Evolutionary conservation across 2,329 filamentous ascomycete species (phyloP), one percentile per base, ranked within the genome.

Genomic region (Trichoderma gracile): DNA sequence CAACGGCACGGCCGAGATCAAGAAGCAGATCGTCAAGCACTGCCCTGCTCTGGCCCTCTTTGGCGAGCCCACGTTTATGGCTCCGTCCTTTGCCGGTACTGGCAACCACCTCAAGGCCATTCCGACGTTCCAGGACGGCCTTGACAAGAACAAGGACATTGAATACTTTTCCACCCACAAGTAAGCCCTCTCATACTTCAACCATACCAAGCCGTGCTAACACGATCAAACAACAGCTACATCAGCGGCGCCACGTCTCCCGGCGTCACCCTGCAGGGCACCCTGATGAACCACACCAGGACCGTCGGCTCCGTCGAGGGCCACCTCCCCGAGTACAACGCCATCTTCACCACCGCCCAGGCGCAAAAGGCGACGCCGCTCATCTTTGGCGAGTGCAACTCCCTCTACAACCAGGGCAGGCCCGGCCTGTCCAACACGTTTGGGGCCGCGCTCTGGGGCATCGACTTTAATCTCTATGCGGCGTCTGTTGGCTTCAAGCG

Each of bases 341-440:
- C 73, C 27, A 78, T 87, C 33, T 73, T 75, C 3, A 27, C 38
- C 23, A 64, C 59, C 7, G 14, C 19, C 43, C 17, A 33, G 30
- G 23, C 33, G 8, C 45, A 66, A 46, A 23, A 58, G 8, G 21
- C 63, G 5, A 77, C 82, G 3, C 83, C 84, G 0, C 84, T 84
- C 67, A 83, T 87, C 66, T 77, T 88, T 1, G 84, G 84, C 66
- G 85, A 89, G 75, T 80, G 81, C 56, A 89, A 89, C 74, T 86
- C 83, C 8, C 79, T 89, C 10, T 88, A 84, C 74, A 84, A 85
- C 72, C 78, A 89, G 75, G 87, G 86, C 62, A 79, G 80, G 6
- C 83, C 86, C 0, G 86, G 86, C 0, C 77, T 89, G 19, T 87
- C 84, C 45, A 86, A 89, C 75, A 79, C 84, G 0, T 89, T 89